These are phyloP conservation scores for Debaryomycetaceae sp. DNA, from an alignment of 1,139 yeast genomes.

Conservation along the genomic window DNA sequence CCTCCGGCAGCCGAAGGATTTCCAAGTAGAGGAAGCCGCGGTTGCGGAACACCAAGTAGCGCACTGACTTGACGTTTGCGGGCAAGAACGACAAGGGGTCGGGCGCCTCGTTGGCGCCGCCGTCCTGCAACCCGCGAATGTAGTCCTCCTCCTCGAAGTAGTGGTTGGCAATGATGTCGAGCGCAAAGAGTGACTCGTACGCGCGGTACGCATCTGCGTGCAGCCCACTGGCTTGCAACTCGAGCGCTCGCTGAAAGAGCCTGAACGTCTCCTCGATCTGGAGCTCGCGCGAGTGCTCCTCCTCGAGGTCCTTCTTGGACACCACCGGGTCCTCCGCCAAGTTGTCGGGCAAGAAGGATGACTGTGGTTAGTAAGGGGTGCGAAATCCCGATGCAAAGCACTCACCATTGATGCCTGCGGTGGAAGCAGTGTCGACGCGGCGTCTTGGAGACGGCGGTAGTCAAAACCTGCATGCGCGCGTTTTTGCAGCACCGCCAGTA, in stretches of 20 bases:
- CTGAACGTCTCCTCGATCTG: conserved; percentile 85
- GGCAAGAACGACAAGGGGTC: conserved; percentile 50
- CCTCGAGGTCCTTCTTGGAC: conserved; percentile 55
- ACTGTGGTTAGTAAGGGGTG: conserved; percentile 22
- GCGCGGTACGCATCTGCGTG: conserved; percentile 46
- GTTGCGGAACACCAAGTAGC: conserved; percentile 77
- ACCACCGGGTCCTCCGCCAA: conserved; percentile 62
- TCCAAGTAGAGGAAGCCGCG: conserved; percentile 69
- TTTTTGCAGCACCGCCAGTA: too few relatives aligned
- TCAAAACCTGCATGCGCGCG: too few relatives aligned
- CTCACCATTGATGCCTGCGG: too few relatives aligned
- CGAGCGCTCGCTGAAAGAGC: conserved; percentile 67
- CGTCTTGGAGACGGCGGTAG: too few relatives aligned
- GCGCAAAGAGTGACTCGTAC: conserved; percentile 61
- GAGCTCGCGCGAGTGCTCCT: conserved; percentile 84
- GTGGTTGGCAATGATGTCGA: conserved; percentile 61
- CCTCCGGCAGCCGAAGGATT: conserved; percentile 23
- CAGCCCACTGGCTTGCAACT: conserved; percentile 48
- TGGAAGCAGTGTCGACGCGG: too few relatives aligned
- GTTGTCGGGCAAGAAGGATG: conserved; percentile 79
- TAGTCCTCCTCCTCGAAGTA: conserved; percentile 38
- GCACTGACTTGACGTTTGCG: conserved; percentile 66
- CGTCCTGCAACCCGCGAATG: conserved; percentile 40
- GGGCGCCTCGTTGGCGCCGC: conserved; percentile 22
- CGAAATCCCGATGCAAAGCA: background rate